Percentiles rank a stretch among this genome's conserved stretches.
These are phyloP conservation scores for Breviolum minutum DNA, from an alignment of 73 alveolate species.

Conservation along the genomic window DNA sequence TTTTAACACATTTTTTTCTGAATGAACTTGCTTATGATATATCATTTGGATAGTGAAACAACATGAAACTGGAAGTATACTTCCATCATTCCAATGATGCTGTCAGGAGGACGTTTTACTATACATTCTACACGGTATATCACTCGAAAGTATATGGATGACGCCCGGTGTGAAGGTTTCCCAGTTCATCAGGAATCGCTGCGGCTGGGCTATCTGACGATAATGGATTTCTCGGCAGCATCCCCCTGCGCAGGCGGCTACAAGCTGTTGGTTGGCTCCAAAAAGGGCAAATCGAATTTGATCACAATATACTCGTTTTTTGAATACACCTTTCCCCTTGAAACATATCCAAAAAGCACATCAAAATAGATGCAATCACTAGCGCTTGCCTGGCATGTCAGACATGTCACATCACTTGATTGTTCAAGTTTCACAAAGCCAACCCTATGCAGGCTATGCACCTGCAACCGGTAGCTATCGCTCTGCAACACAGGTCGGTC, in stretches of 20 bases:
- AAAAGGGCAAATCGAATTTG: not conserved
- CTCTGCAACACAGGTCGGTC: conserved; percentile 23
- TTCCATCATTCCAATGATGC: not conserved
- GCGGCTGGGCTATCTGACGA: not conserved
- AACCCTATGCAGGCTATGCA: not conserved
- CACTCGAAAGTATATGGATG: not conserved
- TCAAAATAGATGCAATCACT: not conserved
- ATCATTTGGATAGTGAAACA: not conserved
- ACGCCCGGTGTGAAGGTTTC: no score
- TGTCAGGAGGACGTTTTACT: not conserved
- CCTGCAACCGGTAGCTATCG: conserved; percentile 3
- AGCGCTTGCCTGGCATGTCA: not conserved
- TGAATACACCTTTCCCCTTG: not conserved
- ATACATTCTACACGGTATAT: not conserved
- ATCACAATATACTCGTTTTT: not conserved
- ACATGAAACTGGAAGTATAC: not conserved
- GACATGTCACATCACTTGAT: not conserved
- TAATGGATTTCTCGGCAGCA: conserved; percentile 26
- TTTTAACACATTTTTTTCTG: not conserved
- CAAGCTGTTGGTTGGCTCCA: not conserved
- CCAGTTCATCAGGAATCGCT: not conserved
- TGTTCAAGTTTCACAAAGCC: no score
- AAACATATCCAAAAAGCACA: not conserved
- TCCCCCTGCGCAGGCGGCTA: conserved; percentile 8
- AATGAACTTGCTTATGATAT: not conserved